Evolutionary conservation across 2,329 filamentous ascomycete species (phyloP), one percentile per base, ranked within the genome.

Genomic region (Epichloe hybrida): DNA sequence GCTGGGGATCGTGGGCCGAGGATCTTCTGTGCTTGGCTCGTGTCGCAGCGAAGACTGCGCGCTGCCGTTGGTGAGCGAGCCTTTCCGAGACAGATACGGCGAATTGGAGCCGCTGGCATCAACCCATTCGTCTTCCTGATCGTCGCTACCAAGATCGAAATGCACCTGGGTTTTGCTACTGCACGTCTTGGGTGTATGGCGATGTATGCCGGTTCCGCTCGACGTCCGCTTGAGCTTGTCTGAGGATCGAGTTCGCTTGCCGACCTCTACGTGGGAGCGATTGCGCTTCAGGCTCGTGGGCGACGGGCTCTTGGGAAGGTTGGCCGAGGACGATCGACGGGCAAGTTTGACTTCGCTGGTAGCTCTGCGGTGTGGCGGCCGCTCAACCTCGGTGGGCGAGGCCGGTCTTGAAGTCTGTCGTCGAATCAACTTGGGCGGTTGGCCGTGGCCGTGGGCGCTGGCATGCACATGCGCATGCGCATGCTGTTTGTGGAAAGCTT

Each of bases 41-140:
- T 63, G 66, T 57, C 68, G 73, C 31, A 70, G 63, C 34, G 70
- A 75, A 12, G 71, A 72, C 50, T 72, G 73, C 20, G 67, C 72
- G 56, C 71, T 74, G 63, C 72, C 72, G 52, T 71, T 71, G 31
- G 31, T 31, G 35, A 75, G 64, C 2, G 75, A 79, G 27, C 72
- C 65, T 55, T 70, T 69, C 51, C 67, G 65, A 48, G 67, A 70
- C 44, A 68, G 65, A 54, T 79, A 75, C 4, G 80, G 80, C 11
- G 79, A 82, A 48, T 79, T 80, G 51, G 77, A 81, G 45, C 72
- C 73, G 64, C 79, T 83, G 53, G 80, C 79, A 64, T 84, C 81
- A 41, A 83, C 77, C 81, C 81, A 84, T 67, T 80, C 80, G 70
- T 80, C 78, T 41, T 64, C 64, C 9, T 63, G 64, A 43, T 68